Evolutionary conservation across 106 monocot species (phyloP).

Genomic region (Alisma plantagoaquatica): DNA sequence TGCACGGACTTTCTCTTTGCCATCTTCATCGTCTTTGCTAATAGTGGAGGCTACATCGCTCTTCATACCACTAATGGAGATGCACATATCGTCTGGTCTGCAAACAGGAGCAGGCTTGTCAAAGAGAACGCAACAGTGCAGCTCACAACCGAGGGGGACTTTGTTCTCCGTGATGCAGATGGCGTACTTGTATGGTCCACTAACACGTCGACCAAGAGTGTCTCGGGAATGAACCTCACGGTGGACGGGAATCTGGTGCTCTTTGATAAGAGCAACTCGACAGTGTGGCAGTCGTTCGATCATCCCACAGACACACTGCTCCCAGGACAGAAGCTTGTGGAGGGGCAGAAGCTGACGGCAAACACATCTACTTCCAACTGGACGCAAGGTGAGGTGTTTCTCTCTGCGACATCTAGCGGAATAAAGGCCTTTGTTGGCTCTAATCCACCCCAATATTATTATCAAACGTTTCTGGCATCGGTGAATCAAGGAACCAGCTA

Average conservation of each 20-base stretch:
- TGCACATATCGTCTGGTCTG: no score
- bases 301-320: conserved; percentile 29
- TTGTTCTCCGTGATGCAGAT: not conserved
- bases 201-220: not conserved
- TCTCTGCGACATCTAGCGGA: not conserved
- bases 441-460: not conserved
- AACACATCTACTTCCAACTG: not conserved
- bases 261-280: conserved; percentile 5
- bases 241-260: conserved; percentile 42
- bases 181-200: not conserved
- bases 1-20: no score
- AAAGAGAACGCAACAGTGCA: not conserved
- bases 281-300: conserved; percentile 36
- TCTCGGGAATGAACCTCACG: not conserved
- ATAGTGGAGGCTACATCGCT: no score
- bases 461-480: no score
- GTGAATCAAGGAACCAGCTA: no score
- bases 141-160: not conserved
- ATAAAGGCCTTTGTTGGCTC: not conserved
- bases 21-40: no score
- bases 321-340: conserved; percentile 10
- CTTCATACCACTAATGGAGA: no score
- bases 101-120: not conserved
- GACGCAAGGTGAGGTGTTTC: not conserved
- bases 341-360: conserved; percentile 3